phyloP scores from a whole-genome alignment of 306 rosid genomes.

The Trifolium subterraneum region DNA sequence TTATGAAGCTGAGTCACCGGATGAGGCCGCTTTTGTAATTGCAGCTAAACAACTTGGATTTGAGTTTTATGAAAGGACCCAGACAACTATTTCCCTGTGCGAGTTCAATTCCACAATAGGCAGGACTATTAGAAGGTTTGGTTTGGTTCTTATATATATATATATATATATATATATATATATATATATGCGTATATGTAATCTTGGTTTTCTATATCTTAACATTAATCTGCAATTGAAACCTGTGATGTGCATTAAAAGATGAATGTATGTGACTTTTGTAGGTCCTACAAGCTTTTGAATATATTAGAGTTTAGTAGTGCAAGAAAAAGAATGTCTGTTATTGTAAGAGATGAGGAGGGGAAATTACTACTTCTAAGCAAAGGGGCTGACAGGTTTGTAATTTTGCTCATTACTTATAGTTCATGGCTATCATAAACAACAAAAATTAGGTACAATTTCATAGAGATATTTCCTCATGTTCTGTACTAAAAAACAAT shows the following conservation, averaged over 20 bases:
- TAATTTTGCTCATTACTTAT: constrained; percentile 39
- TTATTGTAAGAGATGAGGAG: constrained; percentile 64
- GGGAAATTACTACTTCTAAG: constrained; percentile 72
- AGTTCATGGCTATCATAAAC: background rate
- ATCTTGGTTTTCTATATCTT: constrained; percentile 13
- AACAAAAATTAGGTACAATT: too few species aligned
- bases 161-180: background rate
- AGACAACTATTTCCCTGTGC: constrained; percentile 62
- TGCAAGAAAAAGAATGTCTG: constrained; percentile 92
- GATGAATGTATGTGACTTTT: constrained; percentile 3
- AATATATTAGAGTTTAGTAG: constrained; percentile 82
- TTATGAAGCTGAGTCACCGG: constrained; percentile 97
- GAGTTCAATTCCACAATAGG: constrained; percentile 66
- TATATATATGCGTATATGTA: background rate
- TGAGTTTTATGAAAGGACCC: constrained; percentile 82
- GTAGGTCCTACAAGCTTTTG: constrained; percentile 71
- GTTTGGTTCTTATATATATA: constrained; percentile 21
- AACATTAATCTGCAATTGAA: constrained; percentile 13
- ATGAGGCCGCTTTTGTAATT: constrained; percentile 94
- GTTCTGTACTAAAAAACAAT: too few species aligned
- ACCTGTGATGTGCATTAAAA: constrained; percentile 12
- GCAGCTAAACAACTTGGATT: constrained; percentile 92
- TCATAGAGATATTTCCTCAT: too few species aligned
- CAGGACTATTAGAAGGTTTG: constrained; percentile 58
- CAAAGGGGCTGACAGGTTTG: constrained; percentile 97